Conservation (phyloP, 1,284 basidiomycete species). For the Malassezia brasiliensis region DNA sequence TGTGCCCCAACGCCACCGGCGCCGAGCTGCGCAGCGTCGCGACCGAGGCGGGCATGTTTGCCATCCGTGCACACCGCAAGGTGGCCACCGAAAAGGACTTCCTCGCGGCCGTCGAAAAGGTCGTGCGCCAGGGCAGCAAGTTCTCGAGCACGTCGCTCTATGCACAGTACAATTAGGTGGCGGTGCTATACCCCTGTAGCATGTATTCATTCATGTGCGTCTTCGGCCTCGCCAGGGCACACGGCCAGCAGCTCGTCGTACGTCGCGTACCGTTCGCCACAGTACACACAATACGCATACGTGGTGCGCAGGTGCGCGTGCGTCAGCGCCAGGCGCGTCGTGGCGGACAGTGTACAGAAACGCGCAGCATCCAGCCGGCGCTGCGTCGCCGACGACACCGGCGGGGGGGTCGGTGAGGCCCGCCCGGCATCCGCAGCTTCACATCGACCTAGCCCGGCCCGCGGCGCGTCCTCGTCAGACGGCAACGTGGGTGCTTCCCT, state of each 20-base stretch:
- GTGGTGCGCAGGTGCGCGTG: constrained; percentile 12
- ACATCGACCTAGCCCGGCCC: not conserved
- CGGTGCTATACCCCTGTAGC: not conserved
- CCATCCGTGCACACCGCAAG: constrained; percentile 89
- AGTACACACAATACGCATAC: constrained; percentile 26
- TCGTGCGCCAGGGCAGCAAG: constrained; percentile 92
- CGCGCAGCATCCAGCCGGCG: constrained; percentile 2
- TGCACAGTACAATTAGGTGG: constrained; percentile 25
- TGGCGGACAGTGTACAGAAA: constrained; percentile 1
- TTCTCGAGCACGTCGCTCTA: constrained; percentile 58
- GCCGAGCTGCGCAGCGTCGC: constrained; percentile 93
- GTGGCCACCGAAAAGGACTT: constrained; percentile 97
- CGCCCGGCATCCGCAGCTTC: not conserved
- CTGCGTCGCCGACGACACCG: not conserved
- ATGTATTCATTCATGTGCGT: constrained; percentile 22
- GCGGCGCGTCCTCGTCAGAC: not conserved
- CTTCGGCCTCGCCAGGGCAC: constrained; percentile 26
- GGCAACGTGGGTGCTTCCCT: not conserved
- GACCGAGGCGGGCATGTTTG: constrained; percentile 99
- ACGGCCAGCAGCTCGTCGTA: constrained; percentile 6
- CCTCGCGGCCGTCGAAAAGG: constrained; percentile 94
- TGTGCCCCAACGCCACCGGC: constrained; percentile 96
- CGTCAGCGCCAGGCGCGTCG: constrained; percentile 20
- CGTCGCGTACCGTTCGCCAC: constrained; percentile 21
- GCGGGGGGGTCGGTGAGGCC: no score